Base-by-base conservation (phyloP, 2,329 filamentous ascomycete species). In the Westerdykella aurantiaca region DNA sequence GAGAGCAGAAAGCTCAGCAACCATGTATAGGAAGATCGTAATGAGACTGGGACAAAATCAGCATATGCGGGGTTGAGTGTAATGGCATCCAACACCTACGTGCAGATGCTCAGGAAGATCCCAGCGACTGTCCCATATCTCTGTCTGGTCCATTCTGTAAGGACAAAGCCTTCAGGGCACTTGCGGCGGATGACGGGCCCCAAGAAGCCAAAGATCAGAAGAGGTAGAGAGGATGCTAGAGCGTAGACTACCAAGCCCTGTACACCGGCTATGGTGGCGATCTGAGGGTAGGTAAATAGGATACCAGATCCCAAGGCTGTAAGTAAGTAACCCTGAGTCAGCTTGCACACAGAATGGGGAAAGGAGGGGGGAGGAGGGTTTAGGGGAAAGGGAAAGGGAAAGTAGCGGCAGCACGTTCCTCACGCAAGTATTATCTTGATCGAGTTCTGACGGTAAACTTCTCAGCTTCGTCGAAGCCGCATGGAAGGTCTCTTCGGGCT, bases 361-460 rank as follows among this genome's bases (percentile, higher is more conserved):
- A 43, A 44, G 45, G 52, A 49, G 48, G 43, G 57, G 53, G 56
- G 60, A 65, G 48, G 43, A 56, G 53, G 56, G 60, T 64, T 9
- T 4, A 59, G 56, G 63, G 66, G 69, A 66, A 72, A 70, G 46
- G 49, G 73, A 60, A 62, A 52, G 60, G 46, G 66, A 67, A 81
- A 88, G 18, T 21, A 21, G 86, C 86, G 86, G 86, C 86, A 90
- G 85, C 86, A 91, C 87, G 78, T 90, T 91, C 86, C 87, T 83
- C 87, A 91, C 87, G 87, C 87, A 93, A 93, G 87, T 85, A 89
- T 91, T 93, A 91, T 87, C 87, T 93, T 93, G 87, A 87, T 93
- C 87, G 86, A 91, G 86, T 91, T 83, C 72, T 85, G 76, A 90
- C 87, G 86, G 87, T 93, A 81, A n/a, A n/a, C 85, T 84, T 91